These are phyloP conservation scores for Pugionium cornutum DNA, from an alignment of 345 rosid genomes.

Conservation along the genomic window DNA sequence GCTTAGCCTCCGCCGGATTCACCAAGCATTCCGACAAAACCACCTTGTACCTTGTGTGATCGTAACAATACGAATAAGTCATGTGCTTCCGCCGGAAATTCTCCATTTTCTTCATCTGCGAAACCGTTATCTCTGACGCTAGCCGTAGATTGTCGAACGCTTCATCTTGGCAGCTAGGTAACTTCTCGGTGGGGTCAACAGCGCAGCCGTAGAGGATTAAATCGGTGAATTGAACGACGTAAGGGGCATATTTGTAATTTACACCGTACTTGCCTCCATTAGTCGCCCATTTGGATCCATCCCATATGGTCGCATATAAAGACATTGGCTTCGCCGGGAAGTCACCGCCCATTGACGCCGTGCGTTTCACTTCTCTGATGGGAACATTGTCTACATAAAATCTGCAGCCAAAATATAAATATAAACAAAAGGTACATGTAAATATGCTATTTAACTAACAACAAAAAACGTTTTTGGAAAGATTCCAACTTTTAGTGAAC, in stretches of 20 bases:
- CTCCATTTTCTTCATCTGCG: constrained; percentile 65
- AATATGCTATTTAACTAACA: too few relatives aligned
- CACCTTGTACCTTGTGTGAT: constrained; percentile 60
- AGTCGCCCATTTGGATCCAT: constrained; percentile 95
- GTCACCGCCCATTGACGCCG: constrained; percentile 71
- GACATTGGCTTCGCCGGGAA: constrained; percentile 99
- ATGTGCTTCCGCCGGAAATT: constrained; percentile 66
- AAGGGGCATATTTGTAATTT: constrained; percentile 90
- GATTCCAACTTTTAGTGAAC: not conserved
- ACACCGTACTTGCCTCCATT: constrained; percentile 92
- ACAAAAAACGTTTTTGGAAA: not conserved
- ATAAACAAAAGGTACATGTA: too few relatives aligned
- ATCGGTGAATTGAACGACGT: constrained; percentile 60
- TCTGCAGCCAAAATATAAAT: constrained; percentile 41
- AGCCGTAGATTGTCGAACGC: constrained; percentile 33
- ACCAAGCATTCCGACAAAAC: constrained; percentile 71
- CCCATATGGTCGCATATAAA: constrained; percentile 91
- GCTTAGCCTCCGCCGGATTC: constrained; percentile 56
- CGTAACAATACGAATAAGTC: constrained; percentile 98
- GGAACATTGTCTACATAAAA: constrained; percentile 77
- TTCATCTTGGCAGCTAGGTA: constrained; percentile 45
- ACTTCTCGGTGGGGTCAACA: constrained; percentile 75
- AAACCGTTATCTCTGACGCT: constrained; percentile 46
- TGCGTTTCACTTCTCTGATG: constrained; percentile 74
- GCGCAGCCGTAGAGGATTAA: constrained; percentile 81